Evolutionary conservation across 2,329 filamentous ascomycete genomes (phyloP).

Genomic region (Aspergillus luchuensis): DNA sequence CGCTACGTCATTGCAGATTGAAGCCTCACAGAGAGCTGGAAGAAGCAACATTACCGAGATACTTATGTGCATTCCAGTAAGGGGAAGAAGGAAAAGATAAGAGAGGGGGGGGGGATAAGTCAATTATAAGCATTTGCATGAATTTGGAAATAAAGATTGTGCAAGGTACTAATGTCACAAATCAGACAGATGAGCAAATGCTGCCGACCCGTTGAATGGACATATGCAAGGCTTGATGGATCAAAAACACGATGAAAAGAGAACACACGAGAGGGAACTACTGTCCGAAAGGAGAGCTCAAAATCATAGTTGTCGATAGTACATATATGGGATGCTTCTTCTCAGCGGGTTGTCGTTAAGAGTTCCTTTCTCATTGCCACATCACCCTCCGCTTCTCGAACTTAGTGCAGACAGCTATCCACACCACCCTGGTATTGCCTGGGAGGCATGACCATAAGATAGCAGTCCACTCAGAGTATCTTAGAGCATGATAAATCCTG

Average conservation of each 20-base stretch:
- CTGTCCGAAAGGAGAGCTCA: not conserved
- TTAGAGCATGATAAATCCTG: constrained; percentile 40
- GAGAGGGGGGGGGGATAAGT: no score
- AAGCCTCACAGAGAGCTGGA: no score
- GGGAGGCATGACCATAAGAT: no score
- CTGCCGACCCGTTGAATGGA: not conserved
- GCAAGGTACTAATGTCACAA: not conserved
- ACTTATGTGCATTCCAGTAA: no score
- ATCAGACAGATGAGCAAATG: not conserved
- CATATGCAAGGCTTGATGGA: not conserved
- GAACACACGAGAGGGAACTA: not conserved
- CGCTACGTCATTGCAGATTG: no score
- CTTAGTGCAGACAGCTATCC: not conserved
- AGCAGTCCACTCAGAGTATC: not conserved
- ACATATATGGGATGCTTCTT: not conserved
- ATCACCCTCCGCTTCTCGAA: not conserved
- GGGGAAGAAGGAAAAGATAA: no score
- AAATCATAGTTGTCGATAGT: not conserved
- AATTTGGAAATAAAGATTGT: not conserved
- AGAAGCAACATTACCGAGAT: no score
- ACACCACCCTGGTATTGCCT: not conserved
- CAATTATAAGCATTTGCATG: not conserved
- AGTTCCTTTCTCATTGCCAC: not conserved
- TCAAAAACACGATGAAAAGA: not conserved
- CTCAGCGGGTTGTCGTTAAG: not conserved